Evolutionary conservation across 2,329 filamentous ascomycete species (phyloP), one percentile per base, ranked within the genome.

Genomic region (Ampelomyces quisqualis): DNA sequence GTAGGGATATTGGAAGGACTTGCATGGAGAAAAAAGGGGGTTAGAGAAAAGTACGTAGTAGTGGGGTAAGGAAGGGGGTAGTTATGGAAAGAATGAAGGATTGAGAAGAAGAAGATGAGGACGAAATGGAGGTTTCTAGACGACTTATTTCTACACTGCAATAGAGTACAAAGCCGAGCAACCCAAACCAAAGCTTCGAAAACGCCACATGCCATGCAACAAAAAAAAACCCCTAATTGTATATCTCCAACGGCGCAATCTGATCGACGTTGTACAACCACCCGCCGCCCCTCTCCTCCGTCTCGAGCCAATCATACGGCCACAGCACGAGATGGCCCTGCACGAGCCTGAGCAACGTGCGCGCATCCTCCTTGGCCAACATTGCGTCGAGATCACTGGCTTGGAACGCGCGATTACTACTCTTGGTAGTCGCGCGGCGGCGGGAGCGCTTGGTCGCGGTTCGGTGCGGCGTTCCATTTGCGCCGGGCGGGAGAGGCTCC

Each of bases 181-280:
- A n/a, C n/a, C n/a, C n/a, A n/a, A n/a, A n/a, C n/a, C n/a, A n/a
- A n/a, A n/a, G n/a, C n/a, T 23, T 6, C 21, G 6, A 6, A 23
- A 23, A 23, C 21, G 6, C 21, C 21, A 23, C 10, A 10, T 23
- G 6, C 21, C 21, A 23, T 10, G 10, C 21, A 23, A 23, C 21
- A 6, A 10, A 23, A 10, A 23, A 6, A 10, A 6, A 23, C 21
- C 6, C 6, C 13, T 31, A 40, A 19, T 40, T 40, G 15, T 98
- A 98, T 61, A 98, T 97, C 72, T 96, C 90, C 70, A 98, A 76
- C 41, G 93, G 93, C 58, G 93, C 94, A 65, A 98, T 85, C 68
- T 94, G 86, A 68, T 98, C 93, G 40, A 97, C 88, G 63, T 91
- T 89, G 71, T 95, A 97, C 49, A 96, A 79, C 93, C 93, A 98